Evolutionary conservation across 2,329 filamentous ascomycete species (phyloP), one percentile per base, ranked within the genome.

Genomic region (Colletotrichum musae): DNA sequence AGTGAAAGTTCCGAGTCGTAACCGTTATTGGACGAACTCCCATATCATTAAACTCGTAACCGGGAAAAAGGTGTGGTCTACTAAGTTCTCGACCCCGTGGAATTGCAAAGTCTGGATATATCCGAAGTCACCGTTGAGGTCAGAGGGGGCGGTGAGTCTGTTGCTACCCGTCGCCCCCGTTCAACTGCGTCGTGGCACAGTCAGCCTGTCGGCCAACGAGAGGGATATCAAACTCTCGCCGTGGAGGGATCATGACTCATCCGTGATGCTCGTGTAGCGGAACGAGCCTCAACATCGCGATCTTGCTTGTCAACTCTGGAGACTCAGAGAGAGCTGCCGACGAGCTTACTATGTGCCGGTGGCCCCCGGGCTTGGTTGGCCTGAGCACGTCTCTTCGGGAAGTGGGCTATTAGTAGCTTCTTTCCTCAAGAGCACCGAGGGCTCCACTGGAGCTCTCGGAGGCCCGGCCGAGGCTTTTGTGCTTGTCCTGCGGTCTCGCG

Each of bases 221-320:
- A 54, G 10, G 9, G 15, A 54, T 36, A 66, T 26, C 50, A 54
- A 50, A 59, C 41, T 56, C 24, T 52, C 26, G 45, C 61, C 26
- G n/a, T 54, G 59, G 28, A 45, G 32, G 50, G 59, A 60, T n/a
- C 56, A 69, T 69, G 62, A 66, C 61, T 66, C 66, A 69, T 39
- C 39, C 32, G 9, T 21, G 50, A 50, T 47, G 43, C 26, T 39
- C 45, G 45, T 43, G 32, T 36, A 36, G 32, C 32, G 32, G 32
- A 10, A 36, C 32, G 32, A 36, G 10, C 7, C 5, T 36, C 32
- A 36, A 36, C 32, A 36, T 36, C 32, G 32, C 32, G 7, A 7
- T 36, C 32, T 36, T 10, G 32, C 10, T 10, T 7, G 7, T 36
- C 32, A 10, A 12, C 32, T 36, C 32, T 36, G 32, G 53, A 16